phyloP scores from a whole-genome alignment of 352 stramenopile genomes.

The Phytophthora tentaculata region DNA sequence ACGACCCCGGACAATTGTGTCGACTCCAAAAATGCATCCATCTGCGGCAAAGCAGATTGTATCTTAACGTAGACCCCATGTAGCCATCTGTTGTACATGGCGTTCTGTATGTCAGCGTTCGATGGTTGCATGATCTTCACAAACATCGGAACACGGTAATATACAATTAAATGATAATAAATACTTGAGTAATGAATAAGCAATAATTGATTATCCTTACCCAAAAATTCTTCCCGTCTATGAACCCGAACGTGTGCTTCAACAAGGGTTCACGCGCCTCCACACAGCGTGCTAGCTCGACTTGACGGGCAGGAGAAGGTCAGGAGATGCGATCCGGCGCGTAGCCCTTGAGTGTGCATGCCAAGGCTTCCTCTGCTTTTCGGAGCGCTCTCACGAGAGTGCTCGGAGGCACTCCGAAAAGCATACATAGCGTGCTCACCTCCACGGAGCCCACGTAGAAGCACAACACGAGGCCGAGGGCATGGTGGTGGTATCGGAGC shows the following conservation, averaged over 20 bases:
- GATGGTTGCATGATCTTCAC: constrained; percentile 6
- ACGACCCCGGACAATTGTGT: constrained; percentile 28
- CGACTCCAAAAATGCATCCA: constrained; percentile 12
- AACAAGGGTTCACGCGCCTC: constrained; percentile 33
- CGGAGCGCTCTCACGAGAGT: neutral
- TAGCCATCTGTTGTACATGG: constrained; percentile 5
- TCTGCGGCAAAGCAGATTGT: constrained; percentile 19
- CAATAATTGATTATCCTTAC: neutral
- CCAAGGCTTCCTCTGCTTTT: neutral
- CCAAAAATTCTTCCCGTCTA: constrained; percentile 7
- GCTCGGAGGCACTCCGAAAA: constrained; percentile 6
- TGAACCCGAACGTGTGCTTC: constrained; percentile 32
- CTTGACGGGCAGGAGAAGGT: constrained; percentile 5
- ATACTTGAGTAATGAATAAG: no score
- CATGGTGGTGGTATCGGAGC: constrained; percentile 1
- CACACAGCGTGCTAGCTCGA: constrained; percentile 13
- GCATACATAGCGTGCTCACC: neutral
- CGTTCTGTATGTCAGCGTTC: constrained; percentile 5
- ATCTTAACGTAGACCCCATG: constrained; percentile 10
- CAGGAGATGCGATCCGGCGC: neutral
- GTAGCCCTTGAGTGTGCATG: neutral
- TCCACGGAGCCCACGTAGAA: constrained; percentile 6
- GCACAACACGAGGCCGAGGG: neutral
- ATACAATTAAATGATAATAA: no score
- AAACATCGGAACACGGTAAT: neutral